phyloP scores from a whole-genome alignment of 352 stramenopile genomes.

The Pythium insidiosum region DNA sequence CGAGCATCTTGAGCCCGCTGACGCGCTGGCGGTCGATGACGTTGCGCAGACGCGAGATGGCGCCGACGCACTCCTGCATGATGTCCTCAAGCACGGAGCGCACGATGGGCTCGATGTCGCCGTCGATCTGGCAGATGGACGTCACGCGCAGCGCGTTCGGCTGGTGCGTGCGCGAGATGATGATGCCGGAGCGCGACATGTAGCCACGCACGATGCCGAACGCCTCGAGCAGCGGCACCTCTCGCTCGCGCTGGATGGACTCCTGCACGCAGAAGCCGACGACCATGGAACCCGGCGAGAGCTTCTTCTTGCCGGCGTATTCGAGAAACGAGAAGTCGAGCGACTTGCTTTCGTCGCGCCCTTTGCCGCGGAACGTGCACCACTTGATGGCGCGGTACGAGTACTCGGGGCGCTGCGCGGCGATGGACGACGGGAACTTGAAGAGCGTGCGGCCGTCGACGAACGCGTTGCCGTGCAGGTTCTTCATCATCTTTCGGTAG shows the following conservation, averaged over 20 bases:
- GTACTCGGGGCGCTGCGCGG: constrained; percentile 30
- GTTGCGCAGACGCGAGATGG: constrained; percentile 29
- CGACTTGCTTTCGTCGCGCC: constrained; percentile 32
- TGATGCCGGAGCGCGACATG: constrained; percentile 49
- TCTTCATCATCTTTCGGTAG: constrained; percentile 40
- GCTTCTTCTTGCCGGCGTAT: constrained; percentile 55
- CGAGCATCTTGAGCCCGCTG: constrained; percentile 58
- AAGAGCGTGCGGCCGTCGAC: constrained; percentile 57
- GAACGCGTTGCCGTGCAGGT: constrained; percentile 53
- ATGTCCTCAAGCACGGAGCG: constrained; percentile 39
- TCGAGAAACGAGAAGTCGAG: constrained; percentile 73
- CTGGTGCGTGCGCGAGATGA: constrained; percentile 59
- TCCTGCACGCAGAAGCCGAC: constrained; percentile 72
- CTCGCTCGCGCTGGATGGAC: constrained; percentile 45
- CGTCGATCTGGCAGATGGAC: constrained; percentile 66
- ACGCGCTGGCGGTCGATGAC: constrained; percentile 59
- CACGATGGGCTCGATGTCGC: constrained; percentile 38
- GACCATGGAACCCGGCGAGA: constrained; percentile 37
- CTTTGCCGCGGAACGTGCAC: constrained; percentile 38
- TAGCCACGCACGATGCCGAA: constrained; percentile 51
- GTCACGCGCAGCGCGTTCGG: constrained; percentile 51
- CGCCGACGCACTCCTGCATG: constrained; percentile 48
- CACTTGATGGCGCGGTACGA: constrained; percentile 75
- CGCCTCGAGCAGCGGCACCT: constrained; percentile 52
- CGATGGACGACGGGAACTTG: constrained; percentile 41